Evolutionary conservation across 2,329 filamentous ascomycete species (phyloP).

Genomic region (Penicillium aurantiogriseum): DNA sequence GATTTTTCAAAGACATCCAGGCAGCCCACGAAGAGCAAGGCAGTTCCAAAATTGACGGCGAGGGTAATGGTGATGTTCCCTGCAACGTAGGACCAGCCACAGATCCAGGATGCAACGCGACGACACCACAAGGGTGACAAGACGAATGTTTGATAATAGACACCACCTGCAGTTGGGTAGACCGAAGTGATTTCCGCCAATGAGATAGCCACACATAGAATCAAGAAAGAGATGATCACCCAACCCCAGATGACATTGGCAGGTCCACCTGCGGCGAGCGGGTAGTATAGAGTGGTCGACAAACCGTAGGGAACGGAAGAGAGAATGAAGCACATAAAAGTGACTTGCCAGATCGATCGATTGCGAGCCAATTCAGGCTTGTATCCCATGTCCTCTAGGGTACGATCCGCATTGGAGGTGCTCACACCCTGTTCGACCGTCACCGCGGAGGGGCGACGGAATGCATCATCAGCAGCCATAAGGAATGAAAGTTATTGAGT

Average conservation of each 20-base stretch:
- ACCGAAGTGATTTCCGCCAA: constrained; percentile 67
- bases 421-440: constrained; percentile 13
- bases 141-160: constrained; percentile 69
- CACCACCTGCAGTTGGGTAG: constrained; percentile 65
- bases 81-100: constrained; percentile 71
- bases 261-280: constrained; percentile 65
- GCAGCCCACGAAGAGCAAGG: constrained; percentile 54
- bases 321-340: constrained; percentile 57
- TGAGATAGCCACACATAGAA: constrained; percentile 61
- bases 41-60: constrained; percentile 70
- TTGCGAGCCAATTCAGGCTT: constrained; percentile 62
- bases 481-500: neutral
- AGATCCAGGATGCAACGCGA: constrained; percentile 65
- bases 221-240: constrained; percentile 63
- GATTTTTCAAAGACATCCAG: constrained; percentile 55
- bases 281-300: constrained; percentile 64
- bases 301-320: constrained; percentile 68
- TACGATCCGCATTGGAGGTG: constrained; percentile 20
- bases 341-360: constrained; percentile 42
- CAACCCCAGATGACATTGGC: constrained; percentile 71
- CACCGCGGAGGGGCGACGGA: constrained; percentile 16
- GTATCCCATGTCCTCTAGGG: constrained; percentile 55
- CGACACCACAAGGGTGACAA: constrained; percentile 62
- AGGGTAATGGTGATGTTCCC: constrained; percentile 77
- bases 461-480: constrained; percentile 13